A percentile compares a stretch with the other conserved stretches of the same genome.
phyloP scores from a whole-genome alignment of 1,284 basidiomycete genomes.

The Tranzscheliella williamsii region DNA sequence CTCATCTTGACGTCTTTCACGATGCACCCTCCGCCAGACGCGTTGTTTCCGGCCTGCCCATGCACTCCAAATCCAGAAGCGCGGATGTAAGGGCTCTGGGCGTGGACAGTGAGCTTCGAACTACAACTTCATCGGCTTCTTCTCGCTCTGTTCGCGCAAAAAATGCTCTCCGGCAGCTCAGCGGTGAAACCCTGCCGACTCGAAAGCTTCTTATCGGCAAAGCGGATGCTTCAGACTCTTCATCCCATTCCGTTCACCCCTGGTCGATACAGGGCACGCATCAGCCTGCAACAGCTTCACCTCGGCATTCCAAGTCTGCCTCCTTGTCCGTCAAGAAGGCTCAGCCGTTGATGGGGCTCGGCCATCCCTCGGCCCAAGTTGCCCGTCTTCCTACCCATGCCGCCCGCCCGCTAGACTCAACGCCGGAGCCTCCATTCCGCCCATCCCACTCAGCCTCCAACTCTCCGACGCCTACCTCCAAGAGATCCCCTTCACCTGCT shows the following conservation, averaged over 20 bases:
- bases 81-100: conserved; percentile 33
- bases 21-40: conserved; percentile 4
- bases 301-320: conserved; percentile 4
- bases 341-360: background rate
- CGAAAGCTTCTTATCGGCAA: conserved; percentile 27
- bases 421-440: background rate
- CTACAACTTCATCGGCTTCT: background rate
- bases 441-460: background rate
- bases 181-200: conserved; percentile 12
- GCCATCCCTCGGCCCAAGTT: background rate
- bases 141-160: conserved; percentile 8
- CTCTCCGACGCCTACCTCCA: conserved; percentile 16
- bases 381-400: too few relatives aligned
- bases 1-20: background rate
- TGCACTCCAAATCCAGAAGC: conserved; percentile 35
- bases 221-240: background rate
- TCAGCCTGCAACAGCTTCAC: background rate
- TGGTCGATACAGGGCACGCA: conserved; percentile 11
- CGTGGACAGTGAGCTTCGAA: background rate
- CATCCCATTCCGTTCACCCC: conserved; percentile 8
- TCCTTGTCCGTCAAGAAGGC: conserved; percentile 4
- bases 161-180: conserved; percentile 10
- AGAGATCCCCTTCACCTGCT: conserved; percentile 11
- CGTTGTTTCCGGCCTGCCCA: conserved; percentile 22
- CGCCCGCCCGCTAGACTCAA: background rate